These are phyloP conservation scores for Pseudogymnoascus sp. DNA, from an alignment of 2,329 filamentous ascomycete species.

Conservation along the genomic window DNA sequence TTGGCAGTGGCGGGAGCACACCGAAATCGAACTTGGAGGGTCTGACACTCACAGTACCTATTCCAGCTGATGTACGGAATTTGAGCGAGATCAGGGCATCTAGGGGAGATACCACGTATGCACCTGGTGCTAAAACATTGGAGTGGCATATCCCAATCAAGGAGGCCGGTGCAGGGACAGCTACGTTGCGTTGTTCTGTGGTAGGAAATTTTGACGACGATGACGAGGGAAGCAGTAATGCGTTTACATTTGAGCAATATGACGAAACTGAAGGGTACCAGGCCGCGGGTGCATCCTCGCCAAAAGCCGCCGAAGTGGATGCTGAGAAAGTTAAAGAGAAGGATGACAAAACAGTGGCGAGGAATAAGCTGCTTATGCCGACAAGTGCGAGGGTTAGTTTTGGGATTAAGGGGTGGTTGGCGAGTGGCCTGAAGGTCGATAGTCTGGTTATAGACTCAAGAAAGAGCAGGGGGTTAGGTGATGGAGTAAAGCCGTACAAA, in stretches of 20 bases:
- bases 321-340: slow-evolving; percentile 36
- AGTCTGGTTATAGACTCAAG: slow-evolving; percentile 65
- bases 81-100: slow-evolving; percentile 75
- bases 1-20: slow-evolving; percentile 33
- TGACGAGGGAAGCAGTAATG: slow-evolving; percentile 38
- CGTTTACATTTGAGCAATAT: slow-evolving; percentile 35
- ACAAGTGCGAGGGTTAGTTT: slow-evolving; percentile 70
- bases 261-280: slow-evolving; percentile 50
- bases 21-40: slow-evolving; percentile 62
- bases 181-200: slow-evolving; percentile 73
- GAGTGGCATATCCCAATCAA: slow-evolving; percentile 81
- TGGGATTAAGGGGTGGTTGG: slow-evolving; percentile 61
- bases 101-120: slow-evolving; percentile 78
- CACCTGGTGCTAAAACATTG: slow-evolving; percentile 61
- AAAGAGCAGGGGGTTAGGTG: slow-evolving; percentile 77
- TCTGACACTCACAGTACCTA: slow-evolving; percentile 68
- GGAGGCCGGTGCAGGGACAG: slow-evolving; percentile 64
- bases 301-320: slow-evolving; percentile 31
- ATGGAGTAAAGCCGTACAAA: slow-evolving; percentile 90
- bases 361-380: slow-evolving; percentile 74
- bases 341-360: slow-evolving; percentile 53
- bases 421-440: slow-evolving; percentile 62
- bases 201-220: slow-evolving; percentile 53
- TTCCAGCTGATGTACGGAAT: slow-evolving; percentile 74
- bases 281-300: slow-evolving; percentile 31